Evolutionary conservation across 106 monocot genomes (phyloP).

Genomic region (Phalaenopsis equestris): DNA sequence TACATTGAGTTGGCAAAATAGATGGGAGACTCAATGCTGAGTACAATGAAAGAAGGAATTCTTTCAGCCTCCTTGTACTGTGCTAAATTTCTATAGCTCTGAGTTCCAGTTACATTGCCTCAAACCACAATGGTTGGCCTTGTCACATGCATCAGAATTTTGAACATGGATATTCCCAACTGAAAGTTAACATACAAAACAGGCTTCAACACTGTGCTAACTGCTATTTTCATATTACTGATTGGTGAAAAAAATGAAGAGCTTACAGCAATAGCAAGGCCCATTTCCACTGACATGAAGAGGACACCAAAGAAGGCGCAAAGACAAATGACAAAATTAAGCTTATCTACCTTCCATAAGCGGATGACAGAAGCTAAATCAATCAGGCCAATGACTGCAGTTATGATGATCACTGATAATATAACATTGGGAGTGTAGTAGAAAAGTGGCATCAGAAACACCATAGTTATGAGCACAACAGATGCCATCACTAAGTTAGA

Average conservation of each 20-base stretch:
- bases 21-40: constrained; percentile 53
- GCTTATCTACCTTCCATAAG: constrained; percentile 91
- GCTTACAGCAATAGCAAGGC: constrained; percentile 80
- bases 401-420: constrained; percentile 72
- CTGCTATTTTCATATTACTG: not conserved
- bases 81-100: constrained; percentile 43
- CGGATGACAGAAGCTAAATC: constrained; percentile 44
- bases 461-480: constrained; percentile 79
- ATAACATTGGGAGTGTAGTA: constrained; percentile 86
- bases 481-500: constrained; percentile 83
- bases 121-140: constrained; percentile 52
- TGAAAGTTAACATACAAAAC: constrained; percentile 14
- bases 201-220: not conserved
- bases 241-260: not conserved
- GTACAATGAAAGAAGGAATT: constrained; percentile 36
- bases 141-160: constrained; percentile 65
- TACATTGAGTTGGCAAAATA: constrained; percentile 15
- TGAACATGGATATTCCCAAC: constrained; percentile 54
- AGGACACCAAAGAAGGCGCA: constrained; percentile 76
- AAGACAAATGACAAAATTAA: constrained; percentile 72
- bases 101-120: constrained; percentile 46
- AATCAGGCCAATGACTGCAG: constrained; percentile 79
- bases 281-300: constrained; percentile 80
- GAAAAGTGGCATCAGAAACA: constrained; percentile 91
- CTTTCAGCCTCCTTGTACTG: constrained; percentile 32